Percentiles rank a stretch among this genome's conserved stretches.
Evolutionary conservation across 1,139 yeast genomes (phyloP).

Genomic region (Candida pseudoviswanathii): DNA sequence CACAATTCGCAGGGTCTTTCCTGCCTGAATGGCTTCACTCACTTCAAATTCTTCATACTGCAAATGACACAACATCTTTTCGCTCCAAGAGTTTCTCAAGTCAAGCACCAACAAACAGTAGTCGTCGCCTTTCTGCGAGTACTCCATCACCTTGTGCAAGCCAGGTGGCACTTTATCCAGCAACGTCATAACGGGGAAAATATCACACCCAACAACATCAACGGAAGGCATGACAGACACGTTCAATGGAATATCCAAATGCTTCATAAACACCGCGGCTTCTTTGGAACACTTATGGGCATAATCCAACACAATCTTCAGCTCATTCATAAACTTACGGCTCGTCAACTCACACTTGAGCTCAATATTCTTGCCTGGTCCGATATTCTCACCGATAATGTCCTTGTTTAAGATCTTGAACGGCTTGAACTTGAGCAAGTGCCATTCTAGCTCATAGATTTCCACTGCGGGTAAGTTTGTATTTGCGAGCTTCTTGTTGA

Average conservation of each 20-base stretch:
- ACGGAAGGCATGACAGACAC: slow-evolving; percentile 72
- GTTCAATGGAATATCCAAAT: slow-evolving; percentile 62
- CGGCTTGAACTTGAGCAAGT: slow-evolving; percentile 59
- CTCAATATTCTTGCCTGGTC: slow-evolving; percentile 31
- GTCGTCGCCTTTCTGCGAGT: slow-evolving; percentile 28
- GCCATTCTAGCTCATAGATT: slow-evolving; percentile 75
- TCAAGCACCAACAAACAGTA: slow-evolving; percentile 70
- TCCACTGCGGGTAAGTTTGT: slow-evolving; percentile 54
- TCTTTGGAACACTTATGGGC: slow-evolving; percentile 43
- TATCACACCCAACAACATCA: slow-evolving; percentile 74
- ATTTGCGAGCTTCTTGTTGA: slow-evolving; percentile 38
- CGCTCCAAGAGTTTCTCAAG: slow-evolving; percentile 69
- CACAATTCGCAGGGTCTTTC: slow-evolving; percentile 61
- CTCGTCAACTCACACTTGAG: slow-evolving; percentile 68
- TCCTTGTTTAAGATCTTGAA: slow-evolving; percentile 48
- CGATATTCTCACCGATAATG: slow-evolving; percentile 34
- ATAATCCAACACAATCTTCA: slow-evolving; percentile 68
- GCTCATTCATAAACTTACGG: slow-evolving; percentile 71
- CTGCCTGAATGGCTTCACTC: slow-evolving; percentile 41
- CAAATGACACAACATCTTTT: slow-evolving; percentile 33
- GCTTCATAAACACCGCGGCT: slow-evolving; percentile 48
- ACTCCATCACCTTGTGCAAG: slow-evolving; percentile 15
- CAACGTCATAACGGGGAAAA: slow-evolving; percentile 47
- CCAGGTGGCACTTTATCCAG: slow-evolving; percentile 4
- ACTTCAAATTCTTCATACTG: slow-evolving; percentile 24